phyloP scores from a whole-genome alignment of 805 yeast genomes.

The Wickerhamiella hasegawae region DNA sequence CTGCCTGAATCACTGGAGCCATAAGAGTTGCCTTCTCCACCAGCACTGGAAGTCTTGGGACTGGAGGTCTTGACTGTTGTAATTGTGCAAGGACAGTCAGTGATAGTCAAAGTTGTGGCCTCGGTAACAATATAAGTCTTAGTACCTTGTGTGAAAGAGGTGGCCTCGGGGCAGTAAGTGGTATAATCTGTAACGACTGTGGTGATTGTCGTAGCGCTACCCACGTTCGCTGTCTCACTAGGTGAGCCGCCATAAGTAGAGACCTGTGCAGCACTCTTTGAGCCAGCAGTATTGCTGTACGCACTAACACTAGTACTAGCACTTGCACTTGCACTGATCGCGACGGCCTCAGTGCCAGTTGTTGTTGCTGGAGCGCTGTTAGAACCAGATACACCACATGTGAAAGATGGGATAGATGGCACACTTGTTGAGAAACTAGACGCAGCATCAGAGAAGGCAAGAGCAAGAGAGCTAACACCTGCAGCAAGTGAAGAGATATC shows the following conservation, averaged over 20 bases:
- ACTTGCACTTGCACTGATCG: background rate
- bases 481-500: constrained; percentile 1
- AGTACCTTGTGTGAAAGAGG: constrained; percentile 39
- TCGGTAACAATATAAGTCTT: constrained; percentile 32
- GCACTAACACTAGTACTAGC: background rate
- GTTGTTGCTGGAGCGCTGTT: background rate
- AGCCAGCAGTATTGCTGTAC: too few relatives aligned
- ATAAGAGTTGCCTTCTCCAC: too few relatives aligned
- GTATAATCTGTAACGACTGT: constrained; percentile 17
- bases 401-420: too few relatives aligned
- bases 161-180: constrained; percentile 65
- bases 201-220: constrained; percentile 10
- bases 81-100: constrained; percentile 70
- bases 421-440: too few relatives aligned
- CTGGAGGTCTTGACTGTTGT: constrained; percentile 25
- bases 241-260: background rate
- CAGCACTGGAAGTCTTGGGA: too few relatives aligned
- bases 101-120: constrained; percentile 71
- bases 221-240: constrained; percentile 18
- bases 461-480: too few relatives aligned
- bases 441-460: too few relatives aligned
- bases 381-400: too few relatives aligned
- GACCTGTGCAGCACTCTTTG: too few relatives aligned
- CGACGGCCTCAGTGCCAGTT: background rate
- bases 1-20: too few relatives aligned